Evolutionary conservation across 768 basidiomycete genomes (phyloP), one percentile per base, ranked within the genome.

Genomic region (Erythrobasidium yunnanense): DNA sequence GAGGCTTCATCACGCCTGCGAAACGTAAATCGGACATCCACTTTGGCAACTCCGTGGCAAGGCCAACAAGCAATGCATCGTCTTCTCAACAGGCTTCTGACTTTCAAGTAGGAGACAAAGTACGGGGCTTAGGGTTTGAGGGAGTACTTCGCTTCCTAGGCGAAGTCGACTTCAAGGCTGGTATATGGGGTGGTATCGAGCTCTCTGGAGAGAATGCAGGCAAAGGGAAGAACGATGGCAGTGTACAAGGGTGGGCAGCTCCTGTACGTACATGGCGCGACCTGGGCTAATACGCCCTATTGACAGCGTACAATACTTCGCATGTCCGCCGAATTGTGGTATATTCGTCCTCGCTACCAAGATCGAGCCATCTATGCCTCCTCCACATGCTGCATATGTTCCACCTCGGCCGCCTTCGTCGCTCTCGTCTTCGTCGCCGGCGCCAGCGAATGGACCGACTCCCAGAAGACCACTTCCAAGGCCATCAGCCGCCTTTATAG

Each of bases 181-280:
- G 92, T 2, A 77, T 85, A 4, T 99, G 89, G 88, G 93, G 88
- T 17, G 93, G 93, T 15, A 88, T 99, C 22, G 89, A 96, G 76
- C 80, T 99, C 22, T 79, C 83, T 70, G 86, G 85, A 34, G 87
- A 88, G 4, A 93, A 90, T 74, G 76, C 81, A 18, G 91, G 93
- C 20, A 88, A 87, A 75, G 93, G 93, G 0, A 99, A 97, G 79
- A 99, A 99, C 72, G 83, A 96, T 71, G 93, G 93, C 33, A 82
- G 83, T 49, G 91, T 93, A 3, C 81, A 79, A 68, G 89, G 88
- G 92, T 95, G 74, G 79, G 89, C 23, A 20, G 49, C 50, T 15
- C 32, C 68, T 67, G 57, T 68, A 45, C 69, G 46, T 20, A 58
- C 52, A n/a, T n/a, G n/a, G n/a, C n/a, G 27, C 8, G 13, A 13